A percentile compares a stretch with the other conserved stretches of the same genome.
Conservation (phyloP, 2,329 filamentous ascomycete genomes). For the Thielaviopsis punctulata region DNA sequence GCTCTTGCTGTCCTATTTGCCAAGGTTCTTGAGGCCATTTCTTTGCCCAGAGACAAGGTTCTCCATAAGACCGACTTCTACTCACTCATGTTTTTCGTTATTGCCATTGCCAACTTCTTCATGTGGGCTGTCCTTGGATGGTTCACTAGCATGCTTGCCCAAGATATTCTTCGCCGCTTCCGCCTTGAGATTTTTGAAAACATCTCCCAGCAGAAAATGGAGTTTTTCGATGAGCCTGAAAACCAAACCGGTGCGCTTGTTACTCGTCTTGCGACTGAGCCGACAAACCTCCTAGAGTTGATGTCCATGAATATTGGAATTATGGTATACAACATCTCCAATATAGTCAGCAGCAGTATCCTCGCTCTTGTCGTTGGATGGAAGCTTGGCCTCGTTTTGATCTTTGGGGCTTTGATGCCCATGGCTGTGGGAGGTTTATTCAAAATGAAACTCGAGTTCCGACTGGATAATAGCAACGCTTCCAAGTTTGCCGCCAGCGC, state of each 20-base stretch:
- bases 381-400: conserved; percentile 32
- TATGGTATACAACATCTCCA: conserved; percentile 29
- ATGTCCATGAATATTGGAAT: conserved; percentile 31
- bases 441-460: conserved; percentile 30
- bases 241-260: conserved; percentile 25
- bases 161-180: conserved; percentile 21
- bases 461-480: conserved; percentile 27
- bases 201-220: conserved; percentile 37
- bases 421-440: conserved; percentile 28
- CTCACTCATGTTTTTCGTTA: conserved; percentile 37
- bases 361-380: conserved; percentile 30
- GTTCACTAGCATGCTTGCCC: conserved; percentile 21
- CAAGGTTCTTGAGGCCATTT: conserved; percentile 23
- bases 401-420: conserved; percentile 28
- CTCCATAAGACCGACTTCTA: conserved; percentile 30
- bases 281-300: conserved; percentile 32
- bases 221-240: conserved; percentile 24
- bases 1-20: conserved; percentile 27
- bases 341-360: conserved; percentile 27
- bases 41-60: conserved; percentile 15
- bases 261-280: conserved; percentile 22
- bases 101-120: conserved; percentile 29
- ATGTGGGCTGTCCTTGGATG: conserved; percentile 25
- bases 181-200: conserved; percentile 29
- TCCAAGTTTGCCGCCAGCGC: conserved; percentile 29